Evolutionary conservation across 441 rosid genomes (phyloP).

Genomic region (Manihot esculenta): DNA sequence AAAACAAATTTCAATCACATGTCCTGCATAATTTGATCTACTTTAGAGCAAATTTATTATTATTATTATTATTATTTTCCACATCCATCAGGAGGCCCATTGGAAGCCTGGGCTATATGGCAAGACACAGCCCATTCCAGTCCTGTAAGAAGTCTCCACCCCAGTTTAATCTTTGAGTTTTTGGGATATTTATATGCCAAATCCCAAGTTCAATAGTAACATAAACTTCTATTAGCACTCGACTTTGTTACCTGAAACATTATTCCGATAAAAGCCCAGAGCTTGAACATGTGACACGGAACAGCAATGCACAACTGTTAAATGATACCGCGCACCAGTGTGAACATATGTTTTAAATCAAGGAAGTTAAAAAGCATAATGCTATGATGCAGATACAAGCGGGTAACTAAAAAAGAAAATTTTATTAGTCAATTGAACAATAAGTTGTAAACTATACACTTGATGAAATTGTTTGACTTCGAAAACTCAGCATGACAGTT

Average conservation of each 20-base stretch:
- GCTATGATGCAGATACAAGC: neutral
- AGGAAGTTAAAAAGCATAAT: neutral
- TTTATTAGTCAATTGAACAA: no score
- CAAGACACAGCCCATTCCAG: neutral
- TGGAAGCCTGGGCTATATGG: neutral
- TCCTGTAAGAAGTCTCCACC: neutral
- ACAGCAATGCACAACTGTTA: slow-evolving; percentile 78
- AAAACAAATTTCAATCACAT: neutral
- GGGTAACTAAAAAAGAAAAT: neutral
- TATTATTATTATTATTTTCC: no score
- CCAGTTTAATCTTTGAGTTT: neutral
- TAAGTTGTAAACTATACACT: no score
- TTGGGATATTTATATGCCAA: neutral
- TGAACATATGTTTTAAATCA: neutral
- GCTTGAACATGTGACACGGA: slow-evolving; percentile 70
- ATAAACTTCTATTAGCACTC: neutral
- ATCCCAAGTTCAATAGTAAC: neutral
- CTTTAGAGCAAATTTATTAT: neutral
- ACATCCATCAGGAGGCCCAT: neutral
- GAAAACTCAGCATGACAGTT: neutral
- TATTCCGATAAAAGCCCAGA: slow-evolving; percentile 73
- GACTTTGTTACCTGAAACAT: slow-evolving; percentile 60
- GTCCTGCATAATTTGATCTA: neutral
- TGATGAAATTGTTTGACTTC: neutral
- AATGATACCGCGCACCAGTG: neutral